Conservation (phyloP, 768 basidiomycete species). For the Goffeauzyma gilvescens region DNA sequence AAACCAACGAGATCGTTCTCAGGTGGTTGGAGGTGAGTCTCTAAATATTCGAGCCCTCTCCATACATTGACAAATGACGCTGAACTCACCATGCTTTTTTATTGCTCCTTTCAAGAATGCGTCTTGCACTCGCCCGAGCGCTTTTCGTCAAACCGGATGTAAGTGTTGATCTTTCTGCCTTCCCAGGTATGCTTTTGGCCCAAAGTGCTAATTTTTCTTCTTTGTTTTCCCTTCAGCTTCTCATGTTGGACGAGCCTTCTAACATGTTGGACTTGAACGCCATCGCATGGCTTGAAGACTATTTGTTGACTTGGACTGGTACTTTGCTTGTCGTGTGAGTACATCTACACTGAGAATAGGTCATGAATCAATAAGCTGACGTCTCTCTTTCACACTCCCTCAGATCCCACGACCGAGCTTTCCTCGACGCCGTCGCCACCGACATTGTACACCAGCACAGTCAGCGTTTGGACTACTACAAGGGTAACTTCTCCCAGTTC, state of each 20-base stretch:
- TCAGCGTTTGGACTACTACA: constrained; percentile 84
- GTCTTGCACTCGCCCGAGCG: constrained; percentile 81
- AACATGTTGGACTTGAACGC: constrained; percentile 92
- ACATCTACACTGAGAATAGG: neutral
- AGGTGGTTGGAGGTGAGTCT: constrained; percentile 57
- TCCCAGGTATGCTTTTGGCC: constrained; percentile 1
- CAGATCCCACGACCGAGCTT: constrained; percentile 92
- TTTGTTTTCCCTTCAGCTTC: constrained; percentile 43
- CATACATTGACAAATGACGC: neutral
- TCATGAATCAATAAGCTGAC: constrained; percentile 17
- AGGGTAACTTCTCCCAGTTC: constrained; percentile 98
- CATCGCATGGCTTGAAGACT: constrained; percentile 92
- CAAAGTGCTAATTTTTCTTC: constrained; percentile 1
- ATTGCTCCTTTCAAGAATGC: constrained; percentile 45
- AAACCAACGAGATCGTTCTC: constrained; percentile 69
- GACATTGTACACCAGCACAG: constrained; percentile 94
- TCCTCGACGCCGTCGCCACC: constrained; percentile 89
- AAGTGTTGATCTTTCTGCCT: constrained; percentile 8
- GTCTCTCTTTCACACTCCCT: constrained; percentile 16
- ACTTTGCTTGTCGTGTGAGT: constrained; percentile 79
- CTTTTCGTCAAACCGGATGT: constrained; percentile 68
- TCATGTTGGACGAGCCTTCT: constrained; percentile 81
- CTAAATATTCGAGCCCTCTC: constrained; percentile 10
- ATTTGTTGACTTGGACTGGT: constrained; percentile 82
- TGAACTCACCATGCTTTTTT: neutral